These are phyloP conservation scores for bread wheat (Triticum aestivum) DNA, from an alignment of 176 grass and related monocot genomes.

Conservation along the genomic window DNA sequence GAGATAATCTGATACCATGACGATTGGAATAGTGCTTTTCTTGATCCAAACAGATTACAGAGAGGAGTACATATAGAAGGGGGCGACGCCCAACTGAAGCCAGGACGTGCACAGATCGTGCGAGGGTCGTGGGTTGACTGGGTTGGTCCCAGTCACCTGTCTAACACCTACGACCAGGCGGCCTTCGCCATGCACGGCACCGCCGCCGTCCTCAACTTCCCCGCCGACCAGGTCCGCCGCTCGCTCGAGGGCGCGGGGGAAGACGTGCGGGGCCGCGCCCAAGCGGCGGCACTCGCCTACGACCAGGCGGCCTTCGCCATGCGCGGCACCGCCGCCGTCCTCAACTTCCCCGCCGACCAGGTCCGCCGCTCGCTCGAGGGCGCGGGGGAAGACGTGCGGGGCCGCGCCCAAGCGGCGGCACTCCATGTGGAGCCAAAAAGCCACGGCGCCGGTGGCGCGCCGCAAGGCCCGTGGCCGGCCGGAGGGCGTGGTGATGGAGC, in stretches of 20 bases:
- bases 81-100: too few relatives aligned
- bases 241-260: constrained; percentile 31
- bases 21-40: too few relatives aligned
- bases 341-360: constrained; percentile 54
- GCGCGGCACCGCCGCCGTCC: constrained; percentile 45
- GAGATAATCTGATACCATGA: too few relatives aligned
- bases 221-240: constrained; percentile 1
- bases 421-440: not conserved
- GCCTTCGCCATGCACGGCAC: constrained; percentile 53
- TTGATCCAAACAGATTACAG: too few relatives aligned
- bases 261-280: not conserved
- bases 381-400: not conserved
- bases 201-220: constrained; percentile 64
- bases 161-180: constrained; percentile 45
- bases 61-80: too few relatives aligned
- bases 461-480: not conserved
- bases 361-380: constrained; percentile 35
- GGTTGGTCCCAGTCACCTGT: too few relatives aligned
- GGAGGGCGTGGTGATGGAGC: not conserved
- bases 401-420: not conserved
- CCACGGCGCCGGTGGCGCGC: not conserved
- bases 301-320: constrained; percentile 71
- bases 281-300: constrained; percentile 10
- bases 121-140: too few relatives aligned
- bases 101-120: too few relatives aligned